Evolutionary conservation across 208 protist species (phyloP).

Genomic region (Trypanosoma avium): DNA sequence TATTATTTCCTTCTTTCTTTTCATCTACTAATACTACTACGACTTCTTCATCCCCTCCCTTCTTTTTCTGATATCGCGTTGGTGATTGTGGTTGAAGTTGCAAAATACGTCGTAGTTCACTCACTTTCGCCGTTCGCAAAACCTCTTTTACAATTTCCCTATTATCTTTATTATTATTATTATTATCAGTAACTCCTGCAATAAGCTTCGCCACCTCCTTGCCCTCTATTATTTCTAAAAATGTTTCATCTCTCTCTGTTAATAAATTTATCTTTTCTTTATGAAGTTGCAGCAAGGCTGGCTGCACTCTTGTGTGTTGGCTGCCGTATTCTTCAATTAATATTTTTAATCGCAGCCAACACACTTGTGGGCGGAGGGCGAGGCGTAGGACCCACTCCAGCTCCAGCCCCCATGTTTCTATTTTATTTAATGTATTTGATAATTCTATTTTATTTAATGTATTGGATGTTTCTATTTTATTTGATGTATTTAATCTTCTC

Average conservation of each 20-base stretch:
- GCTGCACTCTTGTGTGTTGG: too few relatives aligned
- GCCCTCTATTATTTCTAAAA: constrained; percentile 10
- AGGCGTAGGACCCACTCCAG: constrained; percentile 68
- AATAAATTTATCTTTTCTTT: neutral
- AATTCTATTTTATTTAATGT: too few relatives aligned
- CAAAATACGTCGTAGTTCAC: constrained; percentile 16
- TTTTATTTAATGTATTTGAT: too few relatives aligned
- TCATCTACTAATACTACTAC: neutral
- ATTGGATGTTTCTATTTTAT: too few relatives aligned
- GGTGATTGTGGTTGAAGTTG: neutral
- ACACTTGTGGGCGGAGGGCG: too few relatives aligned
- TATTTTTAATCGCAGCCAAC: too few relatives aligned
- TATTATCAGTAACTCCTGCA: neutral
- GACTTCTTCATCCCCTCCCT: neutral
- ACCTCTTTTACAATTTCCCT: constrained; percentile 3
- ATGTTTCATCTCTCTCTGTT: neutral
- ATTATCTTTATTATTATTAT: too few relatives aligned
- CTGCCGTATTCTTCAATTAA: too few relatives aligned
- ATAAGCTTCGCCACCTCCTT: neutral
- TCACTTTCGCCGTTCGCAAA: constrained; percentile 7
- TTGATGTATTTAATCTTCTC: too few relatives aligned
- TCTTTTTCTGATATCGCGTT: neutral
- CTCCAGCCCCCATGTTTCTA: too few relatives aligned
- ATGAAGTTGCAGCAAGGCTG: too few relatives aligned
- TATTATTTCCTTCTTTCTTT: neutral